phyloP scores from a whole-genome alignment of 495 filamentous ascomycete genomes.

The Penicillium paradoxum region DNA sequence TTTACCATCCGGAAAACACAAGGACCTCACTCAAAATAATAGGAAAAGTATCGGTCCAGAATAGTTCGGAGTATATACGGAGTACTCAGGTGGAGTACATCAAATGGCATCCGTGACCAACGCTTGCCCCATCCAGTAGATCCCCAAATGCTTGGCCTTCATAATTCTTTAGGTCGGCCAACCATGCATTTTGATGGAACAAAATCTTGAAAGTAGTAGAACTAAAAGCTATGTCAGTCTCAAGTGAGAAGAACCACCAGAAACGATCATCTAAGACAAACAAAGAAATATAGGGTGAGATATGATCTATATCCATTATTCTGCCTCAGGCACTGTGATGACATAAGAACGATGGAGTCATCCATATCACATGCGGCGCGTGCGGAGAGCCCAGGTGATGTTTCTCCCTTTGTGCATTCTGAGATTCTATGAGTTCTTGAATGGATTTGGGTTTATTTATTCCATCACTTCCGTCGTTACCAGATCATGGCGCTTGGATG shows the following conservation, averaged over 20 bases:
- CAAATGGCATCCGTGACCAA: background rate
- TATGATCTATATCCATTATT: too few species aligned
- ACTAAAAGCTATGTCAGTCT: too few species aligned
- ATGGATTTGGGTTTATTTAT: background rate
- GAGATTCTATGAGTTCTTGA: background rate
- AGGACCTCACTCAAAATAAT: background rate
- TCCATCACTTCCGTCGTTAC: background rate
- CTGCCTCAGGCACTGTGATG: background rate
- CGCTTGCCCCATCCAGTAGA: background rate
- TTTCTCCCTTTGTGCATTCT: constrained; percentile 1
- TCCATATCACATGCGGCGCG: constrained; percentile 3
- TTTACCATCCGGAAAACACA: background rate
- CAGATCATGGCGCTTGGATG: constrained; percentile 2
- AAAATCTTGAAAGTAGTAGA: too few species aligned
- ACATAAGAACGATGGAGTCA: constrained; percentile 1
- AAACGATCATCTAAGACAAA: too few species aligned
- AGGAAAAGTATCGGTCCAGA: background rate
- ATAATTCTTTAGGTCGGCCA: too few species aligned
- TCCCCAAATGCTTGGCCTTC: background rate
- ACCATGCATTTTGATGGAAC: too few species aligned
- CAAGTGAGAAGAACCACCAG: too few species aligned
- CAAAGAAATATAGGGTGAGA: too few species aligned
- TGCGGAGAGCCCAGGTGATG: constrained; percentile 1
- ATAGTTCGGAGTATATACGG: too few species aligned
- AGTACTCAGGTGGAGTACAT: background rate